A percentile compares a stretch with the other conserved stretches of the same genome.
These are phyloP conservation scores for Spatholobus suberectus DNA, from an alignment of 306 rosid genomes.

Conservation along the genomic window DNA sequence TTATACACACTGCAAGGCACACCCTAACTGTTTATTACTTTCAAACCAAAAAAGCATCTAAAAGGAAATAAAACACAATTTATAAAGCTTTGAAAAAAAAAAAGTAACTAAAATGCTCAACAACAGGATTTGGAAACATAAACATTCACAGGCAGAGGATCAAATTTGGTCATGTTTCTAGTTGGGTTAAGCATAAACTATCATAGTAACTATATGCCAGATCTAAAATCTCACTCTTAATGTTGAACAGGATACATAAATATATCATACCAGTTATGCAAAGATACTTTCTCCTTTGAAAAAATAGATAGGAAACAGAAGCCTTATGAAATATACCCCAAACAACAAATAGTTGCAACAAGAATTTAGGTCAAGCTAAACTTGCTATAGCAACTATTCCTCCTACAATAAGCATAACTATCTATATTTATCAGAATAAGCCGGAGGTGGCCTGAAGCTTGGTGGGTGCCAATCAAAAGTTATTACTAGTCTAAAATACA, in stretches of 20 bases:
- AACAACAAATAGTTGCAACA: conserved; percentile 18
- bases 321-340: conserved; percentile 13
- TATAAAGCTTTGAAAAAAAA: not conserved
- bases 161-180: not conserved
- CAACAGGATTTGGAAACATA: not conserved
- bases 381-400: not conserved
- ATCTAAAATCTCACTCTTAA: conserved; percentile 11
- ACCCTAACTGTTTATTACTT: conserved; percentile 2
- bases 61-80: not conserved
- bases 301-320: conserved; percentile 3
- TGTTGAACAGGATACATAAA: conserved; percentile 8
- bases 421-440: conserved; percentile 6
- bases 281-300: conserved; percentile 17
- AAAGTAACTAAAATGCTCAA: not conserved
- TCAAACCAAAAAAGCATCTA: conserved; percentile 17
- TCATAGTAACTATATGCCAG: not conserved
- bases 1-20: not conserved
- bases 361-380: not conserved
- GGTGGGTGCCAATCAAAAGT: not conserved
- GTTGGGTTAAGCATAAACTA: not conserved
- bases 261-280: not conserved
- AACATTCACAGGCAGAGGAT: not conserved
- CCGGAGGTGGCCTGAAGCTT: not conserved
- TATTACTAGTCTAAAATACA: not conserved
- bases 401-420: not conserved